phyloP scores from a whole-genome alignment of 139 green algal species.

The Ulvella scutata region DNA sequence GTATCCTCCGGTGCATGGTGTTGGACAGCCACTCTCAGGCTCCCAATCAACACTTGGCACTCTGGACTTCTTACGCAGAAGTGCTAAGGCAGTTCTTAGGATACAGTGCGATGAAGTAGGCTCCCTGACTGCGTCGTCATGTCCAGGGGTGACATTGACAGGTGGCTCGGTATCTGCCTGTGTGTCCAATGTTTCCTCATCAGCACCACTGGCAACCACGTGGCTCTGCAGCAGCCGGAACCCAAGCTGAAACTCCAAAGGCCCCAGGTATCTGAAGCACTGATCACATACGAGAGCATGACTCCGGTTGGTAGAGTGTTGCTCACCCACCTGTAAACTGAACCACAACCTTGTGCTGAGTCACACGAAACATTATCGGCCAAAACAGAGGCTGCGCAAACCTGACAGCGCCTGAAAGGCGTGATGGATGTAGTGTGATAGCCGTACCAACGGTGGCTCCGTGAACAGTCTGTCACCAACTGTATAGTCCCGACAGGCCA shows the following conservation, averaged over 20 bases:
- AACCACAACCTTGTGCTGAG: no score
- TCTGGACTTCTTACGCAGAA: not conserved
- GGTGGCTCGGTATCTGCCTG: no score
- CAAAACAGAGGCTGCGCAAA: not conserved
- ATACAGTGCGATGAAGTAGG: not conserved
- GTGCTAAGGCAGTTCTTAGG: not conserved
- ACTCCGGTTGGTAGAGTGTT: not conserved
- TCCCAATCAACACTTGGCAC: not conserved
- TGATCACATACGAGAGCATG: conserved; percentile 1
- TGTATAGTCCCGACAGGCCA: not conserved
- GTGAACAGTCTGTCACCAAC: not conserved
- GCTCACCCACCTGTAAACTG: not conserved
- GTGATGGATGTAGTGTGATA: not conserved
- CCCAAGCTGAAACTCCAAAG: not conserved
- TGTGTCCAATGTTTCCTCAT: no score
- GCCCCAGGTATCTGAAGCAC: not conserved
- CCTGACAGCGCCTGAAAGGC: no score
- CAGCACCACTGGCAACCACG: no score
- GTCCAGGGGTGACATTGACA: no score
- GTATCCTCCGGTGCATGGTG: not conserved
- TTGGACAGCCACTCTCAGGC: not conserved
- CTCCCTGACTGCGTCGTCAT: not conserved
- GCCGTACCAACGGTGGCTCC: not conserved
- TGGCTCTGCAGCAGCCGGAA: not conserved
- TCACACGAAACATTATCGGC: no score